Evolutionary conservation across 495 filamentous ascomycete species (phyloP).

Genomic region (Antarctomyces pellizariae): DNA sequence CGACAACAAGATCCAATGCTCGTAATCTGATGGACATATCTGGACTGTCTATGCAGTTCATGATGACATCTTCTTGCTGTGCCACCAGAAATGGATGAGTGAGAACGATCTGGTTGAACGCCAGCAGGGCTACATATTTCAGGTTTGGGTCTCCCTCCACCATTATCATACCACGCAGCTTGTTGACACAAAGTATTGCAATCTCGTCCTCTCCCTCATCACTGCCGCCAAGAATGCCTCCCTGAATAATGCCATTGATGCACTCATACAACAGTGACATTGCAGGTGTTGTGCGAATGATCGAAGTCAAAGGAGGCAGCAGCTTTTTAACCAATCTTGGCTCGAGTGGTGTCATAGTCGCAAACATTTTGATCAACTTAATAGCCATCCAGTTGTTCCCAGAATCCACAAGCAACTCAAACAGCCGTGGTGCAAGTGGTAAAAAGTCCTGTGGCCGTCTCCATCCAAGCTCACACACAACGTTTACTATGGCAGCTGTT

Average conservation of each 20-base stretch:
- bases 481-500: slow-evolving; percentile 85
- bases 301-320: slow-evolving; percentile 76
- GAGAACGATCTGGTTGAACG: slow-evolving; percentile 79
- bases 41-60: slow-evolving; percentile 82
- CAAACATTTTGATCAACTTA: slow-evolving; percentile 98
- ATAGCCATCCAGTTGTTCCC: slow-evolving; percentile 99
- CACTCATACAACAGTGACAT: slow-evolving; percentile 97
- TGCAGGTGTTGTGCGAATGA: slow-evolving; percentile 81
- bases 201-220: slow-evolving; percentile 78
- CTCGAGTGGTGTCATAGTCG: slow-evolving; percentile 79
- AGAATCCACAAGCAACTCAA: slow-evolving; percentile 75
- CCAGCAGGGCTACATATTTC: slow-evolving; percentile 74
- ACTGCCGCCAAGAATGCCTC: slow-evolving; percentile 65
- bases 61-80: slow-evolving; percentile 81
- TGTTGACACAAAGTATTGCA: slow-evolving; percentile 76
- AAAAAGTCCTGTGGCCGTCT: slow-evolving; percentile 83
- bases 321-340: slow-evolving; percentile 79
- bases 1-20: slow-evolving; percentile 71
- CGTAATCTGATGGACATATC: slow-evolving; percentile 93
- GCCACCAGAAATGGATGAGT: slow-evolving; percentile 74
- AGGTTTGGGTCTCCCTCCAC: slow-evolving; percentile 81
- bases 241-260: slow-evolving; percentile 94
- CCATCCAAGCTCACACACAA: slow-evolving; percentile 91
- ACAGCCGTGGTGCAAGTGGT: slow-evolving; percentile 72
- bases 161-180: slow-evolving; percentile 81